Conservation (phyloP, 352 stramenopile genomes). For the Aphanomyces stellatus region DNA sequence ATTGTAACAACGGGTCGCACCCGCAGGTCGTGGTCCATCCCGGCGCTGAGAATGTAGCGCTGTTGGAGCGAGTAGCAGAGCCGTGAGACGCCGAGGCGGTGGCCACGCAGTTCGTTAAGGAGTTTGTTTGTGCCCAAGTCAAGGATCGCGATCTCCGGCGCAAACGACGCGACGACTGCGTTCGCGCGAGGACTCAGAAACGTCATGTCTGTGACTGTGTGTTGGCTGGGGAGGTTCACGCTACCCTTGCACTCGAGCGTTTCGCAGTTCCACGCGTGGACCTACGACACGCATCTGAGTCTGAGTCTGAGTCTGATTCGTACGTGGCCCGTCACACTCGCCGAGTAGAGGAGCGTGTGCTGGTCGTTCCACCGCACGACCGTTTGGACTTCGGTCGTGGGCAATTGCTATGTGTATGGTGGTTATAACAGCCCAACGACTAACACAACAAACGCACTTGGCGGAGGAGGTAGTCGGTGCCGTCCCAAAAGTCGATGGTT, state of each 20-base stretch:
- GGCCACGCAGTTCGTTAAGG: conserved; percentile 31
- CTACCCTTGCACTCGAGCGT: not conserved
- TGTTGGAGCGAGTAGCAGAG: conserved; percentile 38
- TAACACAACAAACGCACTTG: not conserved
- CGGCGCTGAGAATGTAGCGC: conserved; percentile 45
- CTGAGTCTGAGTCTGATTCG: too few species aligned
- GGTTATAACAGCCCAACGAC: not conserved
- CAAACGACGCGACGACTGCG: not conserved
- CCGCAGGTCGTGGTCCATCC: conserved; percentile 42
- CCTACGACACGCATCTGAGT: too few species aligned
- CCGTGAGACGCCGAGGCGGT: conserved; percentile 35
- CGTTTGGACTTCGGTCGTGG: conserved; percentile 11
- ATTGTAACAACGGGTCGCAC: conserved; percentile 16
- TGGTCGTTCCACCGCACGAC: conserved; percentile 1
- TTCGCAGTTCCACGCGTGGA: conserved; percentile 9
- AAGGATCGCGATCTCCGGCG: not conserved
- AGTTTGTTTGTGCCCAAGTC: conserved; percentile 5
- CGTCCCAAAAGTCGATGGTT: conserved; percentile 15
- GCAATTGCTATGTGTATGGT: conserved; percentile 16
- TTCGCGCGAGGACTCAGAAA: not conserved
- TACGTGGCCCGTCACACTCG: not conserved
- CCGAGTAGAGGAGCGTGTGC: not conserved
- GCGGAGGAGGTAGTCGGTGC: not conserved
- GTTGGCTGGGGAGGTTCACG: not conserved
- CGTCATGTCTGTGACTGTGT: not conserved